A percentile compares a stretch with the other conserved stretches of the same genome.
Conservation (phyloP, 306 rosid genomes). For the Begonia fuchsioides region DNA sequence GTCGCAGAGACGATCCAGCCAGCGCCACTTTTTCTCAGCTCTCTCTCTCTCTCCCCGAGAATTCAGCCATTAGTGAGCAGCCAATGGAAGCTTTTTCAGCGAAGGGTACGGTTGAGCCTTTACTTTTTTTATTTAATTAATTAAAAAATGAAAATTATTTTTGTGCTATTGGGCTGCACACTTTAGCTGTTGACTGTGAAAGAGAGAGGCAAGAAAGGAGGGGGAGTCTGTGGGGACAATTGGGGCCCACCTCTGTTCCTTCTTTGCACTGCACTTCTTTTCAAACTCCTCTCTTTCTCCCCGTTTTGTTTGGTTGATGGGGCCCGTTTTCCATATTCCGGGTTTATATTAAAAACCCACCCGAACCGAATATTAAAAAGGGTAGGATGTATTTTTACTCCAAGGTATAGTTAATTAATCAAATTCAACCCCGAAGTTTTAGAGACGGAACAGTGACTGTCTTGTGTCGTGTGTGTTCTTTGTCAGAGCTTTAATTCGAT, state of each 20-base stretch:
- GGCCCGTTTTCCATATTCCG: too few relatives aligned
- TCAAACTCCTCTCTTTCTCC: slow-evolving; percentile 14
- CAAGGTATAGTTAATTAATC: too few relatives aligned
- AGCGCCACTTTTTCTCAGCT: slow-evolving; percentile 6
- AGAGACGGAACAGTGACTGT: too few relatives aligned
- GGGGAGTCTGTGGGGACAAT: slow-evolving; percentile 7
- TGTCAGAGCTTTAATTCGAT: too few relatives aligned
- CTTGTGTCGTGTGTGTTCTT: too few relatives aligned
- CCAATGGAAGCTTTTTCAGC: neutral
- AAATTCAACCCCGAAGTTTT: too few relatives aligned
- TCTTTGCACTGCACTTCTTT: slow-evolving; percentile 44
- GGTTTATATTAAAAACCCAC: too few relatives aligned
- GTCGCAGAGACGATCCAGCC: neutral
- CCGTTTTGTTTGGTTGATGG: too few relatives aligned
- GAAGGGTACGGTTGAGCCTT: slow-evolving; percentile 22
- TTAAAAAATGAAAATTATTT: slow-evolving; percentile 1
- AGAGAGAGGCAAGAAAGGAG: slow-evolving; percentile 2
- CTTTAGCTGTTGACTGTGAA: slow-evolving; percentile 16
- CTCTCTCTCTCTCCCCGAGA: slow-evolving; percentile 2
- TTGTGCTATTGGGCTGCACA: slow-evolving; percentile 17
- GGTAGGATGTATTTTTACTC: too few relatives aligned
- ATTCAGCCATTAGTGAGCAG: neutral
- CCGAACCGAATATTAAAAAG: too few relatives aligned
- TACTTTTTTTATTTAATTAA: slow-evolving; percentile 4
- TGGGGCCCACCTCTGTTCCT: slow-evolving; percentile 42